Evolutionary conservation across 768 basidiomycete genomes (phyloP).

Genomic region (Amanita fuliginea): DNA sequence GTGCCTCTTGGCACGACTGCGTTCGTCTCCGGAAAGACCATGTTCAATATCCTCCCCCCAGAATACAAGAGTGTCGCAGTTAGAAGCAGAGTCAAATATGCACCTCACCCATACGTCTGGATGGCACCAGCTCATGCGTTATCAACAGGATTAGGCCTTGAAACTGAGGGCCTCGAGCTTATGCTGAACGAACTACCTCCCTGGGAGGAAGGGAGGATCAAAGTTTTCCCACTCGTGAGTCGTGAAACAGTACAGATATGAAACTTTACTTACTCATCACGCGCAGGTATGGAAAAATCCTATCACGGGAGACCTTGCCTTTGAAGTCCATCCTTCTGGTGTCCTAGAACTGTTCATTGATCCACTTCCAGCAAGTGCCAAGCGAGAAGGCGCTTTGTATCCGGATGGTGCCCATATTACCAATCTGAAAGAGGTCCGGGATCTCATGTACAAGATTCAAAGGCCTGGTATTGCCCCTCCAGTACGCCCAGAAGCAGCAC

Average conservation of each 20-base stretch:
- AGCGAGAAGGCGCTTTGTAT: constrained; percentile 56
- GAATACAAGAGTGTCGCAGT: constrained; percentile 76
- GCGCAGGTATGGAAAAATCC: constrained; percentile 89
- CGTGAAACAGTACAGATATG: not conserved
- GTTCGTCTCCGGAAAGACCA: constrained; percentile 70
- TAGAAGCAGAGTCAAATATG: constrained; percentile 62
- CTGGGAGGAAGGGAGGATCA: constrained; percentile 74
- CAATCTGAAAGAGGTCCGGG: constrained; percentile 12
- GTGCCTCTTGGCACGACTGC: constrained; percentile 86
- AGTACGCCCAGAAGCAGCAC: constrained; percentile 25
- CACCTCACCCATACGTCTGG: constrained; percentile 87
- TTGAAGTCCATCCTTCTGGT: constrained; percentile 86
- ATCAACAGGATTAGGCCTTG: constrained; percentile 77
- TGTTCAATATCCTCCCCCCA: constrained; percentile 69
- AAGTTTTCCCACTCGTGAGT: constrained; percentile 54
- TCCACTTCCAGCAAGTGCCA: constrained; percentile 55
- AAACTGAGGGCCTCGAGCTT: constrained; percentile 66
- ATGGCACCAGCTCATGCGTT: constrained; percentile 69
- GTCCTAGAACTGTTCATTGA: constrained; percentile 54
- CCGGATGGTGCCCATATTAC: constrained; percentile 22
- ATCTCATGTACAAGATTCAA: constrained; percentile 13
- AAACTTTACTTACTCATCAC: not conserved
- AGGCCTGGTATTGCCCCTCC: constrained; percentile 67
- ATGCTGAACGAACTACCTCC: constrained; percentile 55
- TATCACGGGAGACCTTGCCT: constrained; percentile 68